A percentile compares a stretch with the other conserved stretches of the same genome.
phyloP scores from a whole-genome alignment of 148 eudicot genomes.

The Rhododendron molle region DNA sequence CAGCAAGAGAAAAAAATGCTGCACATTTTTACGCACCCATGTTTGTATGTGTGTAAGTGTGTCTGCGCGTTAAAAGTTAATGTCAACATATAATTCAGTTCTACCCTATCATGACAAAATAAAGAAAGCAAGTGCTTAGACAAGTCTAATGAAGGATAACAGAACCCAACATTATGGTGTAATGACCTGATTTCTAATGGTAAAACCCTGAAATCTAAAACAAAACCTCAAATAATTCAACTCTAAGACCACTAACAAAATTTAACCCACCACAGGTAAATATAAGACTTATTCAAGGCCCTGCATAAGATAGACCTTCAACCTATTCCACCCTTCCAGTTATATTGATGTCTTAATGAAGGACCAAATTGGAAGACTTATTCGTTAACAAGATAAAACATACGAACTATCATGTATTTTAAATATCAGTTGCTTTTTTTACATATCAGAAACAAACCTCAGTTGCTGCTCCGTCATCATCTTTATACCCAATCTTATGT shows the following conservation, averaged over 20 bases:
- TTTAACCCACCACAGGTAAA: background rate
- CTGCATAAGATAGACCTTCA: background rate
- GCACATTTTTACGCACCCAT: background rate
- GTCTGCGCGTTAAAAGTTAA: background rate
- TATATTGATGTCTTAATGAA: background rate
- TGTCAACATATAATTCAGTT: background rate
- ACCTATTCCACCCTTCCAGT: background rate
- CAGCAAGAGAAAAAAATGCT: background rate
- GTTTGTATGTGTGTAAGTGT: background rate
- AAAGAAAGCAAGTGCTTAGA: background rate
- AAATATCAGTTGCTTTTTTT: background rate
- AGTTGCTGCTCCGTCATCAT: slow-evolving; percentile 95
- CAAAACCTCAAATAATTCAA: background rate
- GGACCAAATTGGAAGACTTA: background rate
- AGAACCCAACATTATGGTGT: background rate
- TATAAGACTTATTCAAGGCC: background rate
- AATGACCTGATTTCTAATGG: background rate
- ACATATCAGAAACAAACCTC: slow-evolving; percentile 57
- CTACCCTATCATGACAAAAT: background rate
- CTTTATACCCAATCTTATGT: slow-evolving; percentile 78
- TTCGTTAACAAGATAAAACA: background rate
- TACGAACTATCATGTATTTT: background rate
- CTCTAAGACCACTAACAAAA: background rate
- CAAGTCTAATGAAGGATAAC: background rate
- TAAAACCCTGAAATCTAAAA: background rate